Evolutionary conservation across 2,329 filamentous ascomycete species (phyloP).

Genomic region (Botryotinia narcissicola): DNA sequence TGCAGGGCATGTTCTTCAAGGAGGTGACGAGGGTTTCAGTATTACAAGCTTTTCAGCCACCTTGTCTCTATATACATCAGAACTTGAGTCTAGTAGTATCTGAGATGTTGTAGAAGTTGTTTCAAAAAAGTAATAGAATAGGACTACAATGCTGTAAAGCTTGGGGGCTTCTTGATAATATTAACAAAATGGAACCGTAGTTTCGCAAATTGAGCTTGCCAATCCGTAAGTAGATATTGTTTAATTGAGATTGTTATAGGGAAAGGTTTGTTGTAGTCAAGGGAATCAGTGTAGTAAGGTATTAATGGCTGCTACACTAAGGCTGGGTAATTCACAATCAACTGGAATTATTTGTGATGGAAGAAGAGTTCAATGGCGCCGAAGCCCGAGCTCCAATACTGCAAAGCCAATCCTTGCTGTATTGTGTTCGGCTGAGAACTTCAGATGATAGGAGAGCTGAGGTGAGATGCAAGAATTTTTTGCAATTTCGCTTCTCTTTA

Average conservation of each 20-base stretch:
- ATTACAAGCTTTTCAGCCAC: neutral
- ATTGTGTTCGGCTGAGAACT: neutral
- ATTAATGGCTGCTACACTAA: neutral
- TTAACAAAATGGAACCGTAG: neutral
- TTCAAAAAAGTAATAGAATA: neutral
- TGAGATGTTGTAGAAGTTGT: neutral
- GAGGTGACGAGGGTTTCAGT: neutral
- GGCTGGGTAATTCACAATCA: neutral
- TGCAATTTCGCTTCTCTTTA: neutral
- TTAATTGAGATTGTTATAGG: neutral
- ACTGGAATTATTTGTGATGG: no score
- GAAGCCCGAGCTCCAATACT: neutral
- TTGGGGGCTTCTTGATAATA: neutral
- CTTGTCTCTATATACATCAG: neutral
- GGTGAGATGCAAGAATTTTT: no score
- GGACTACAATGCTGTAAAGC: neutral
- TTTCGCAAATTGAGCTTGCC: neutral
- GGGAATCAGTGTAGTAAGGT: neutral
- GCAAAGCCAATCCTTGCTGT: no score
- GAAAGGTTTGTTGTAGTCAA: neutral
- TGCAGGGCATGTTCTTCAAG: no score
- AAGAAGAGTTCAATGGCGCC: rapidly evolving
- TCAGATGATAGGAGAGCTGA: neutral
- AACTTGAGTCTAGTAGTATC: no score
- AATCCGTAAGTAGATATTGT: neutral